phyloP scores from a whole-genome alignment of 202 grass and related monocot species.

The Schoenoplectus tabernaemontani region DNA sequence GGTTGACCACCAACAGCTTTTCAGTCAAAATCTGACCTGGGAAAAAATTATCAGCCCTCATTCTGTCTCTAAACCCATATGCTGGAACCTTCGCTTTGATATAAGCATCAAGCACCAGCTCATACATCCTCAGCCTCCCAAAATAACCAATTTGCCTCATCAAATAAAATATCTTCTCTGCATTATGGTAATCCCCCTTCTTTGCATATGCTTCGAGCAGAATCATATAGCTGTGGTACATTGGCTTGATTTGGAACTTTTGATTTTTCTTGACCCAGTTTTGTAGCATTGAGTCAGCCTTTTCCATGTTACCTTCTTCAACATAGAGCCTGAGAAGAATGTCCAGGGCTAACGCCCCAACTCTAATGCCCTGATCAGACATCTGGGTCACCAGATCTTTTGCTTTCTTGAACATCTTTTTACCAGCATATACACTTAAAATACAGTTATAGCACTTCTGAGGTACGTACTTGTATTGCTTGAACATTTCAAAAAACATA shows the following conservation, averaged over 20 bases:
- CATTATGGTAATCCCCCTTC: slow-evolving; percentile 66
- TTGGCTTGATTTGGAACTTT: slow-evolving; percentile 27
- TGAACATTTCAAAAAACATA: slow-evolving; percentile 42
- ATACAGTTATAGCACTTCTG: slow-evolving; percentile 41
- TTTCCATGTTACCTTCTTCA: slow-evolving; percentile 43
- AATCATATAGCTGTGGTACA: slow-evolving; percentile 35
- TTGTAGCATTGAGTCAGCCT: slow-evolving; percentile 55
- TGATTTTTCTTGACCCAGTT: slow-evolving; percentile 31
- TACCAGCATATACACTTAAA: slow-evolving; percentile 47
- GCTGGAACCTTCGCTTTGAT: slow-evolving; percentile 43
- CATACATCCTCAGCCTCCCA: slow-evolving; percentile 49
- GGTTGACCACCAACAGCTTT: slow-evolving; percentile 36
- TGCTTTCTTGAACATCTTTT: slow-evolving; percentile 61
- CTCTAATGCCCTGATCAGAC: slow-evolving; percentile 27
- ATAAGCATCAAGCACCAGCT: slow-evolving; percentile 58
- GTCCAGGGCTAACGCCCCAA: slow-evolving; percentile 40
- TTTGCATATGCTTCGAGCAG: slow-evolving; percentile 57
- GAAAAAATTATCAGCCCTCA: slow-evolving; percentile 81
- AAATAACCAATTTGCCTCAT: slow-evolving; percentile 35
- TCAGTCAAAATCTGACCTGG: slow-evolving; percentile 26
- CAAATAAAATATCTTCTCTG: slow-evolving; percentile 57
- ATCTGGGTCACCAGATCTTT: slow-evolving; percentile 57
- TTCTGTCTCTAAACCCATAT: slow-evolving; percentile 83
- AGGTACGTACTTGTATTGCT: slow-evolving; percentile 21
- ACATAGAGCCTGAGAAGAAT: slow-evolving; percentile 49